Base-by-base conservation (phyloP, 352 stramenopile genomes). In the Phytophthora megakarya region DNA sequence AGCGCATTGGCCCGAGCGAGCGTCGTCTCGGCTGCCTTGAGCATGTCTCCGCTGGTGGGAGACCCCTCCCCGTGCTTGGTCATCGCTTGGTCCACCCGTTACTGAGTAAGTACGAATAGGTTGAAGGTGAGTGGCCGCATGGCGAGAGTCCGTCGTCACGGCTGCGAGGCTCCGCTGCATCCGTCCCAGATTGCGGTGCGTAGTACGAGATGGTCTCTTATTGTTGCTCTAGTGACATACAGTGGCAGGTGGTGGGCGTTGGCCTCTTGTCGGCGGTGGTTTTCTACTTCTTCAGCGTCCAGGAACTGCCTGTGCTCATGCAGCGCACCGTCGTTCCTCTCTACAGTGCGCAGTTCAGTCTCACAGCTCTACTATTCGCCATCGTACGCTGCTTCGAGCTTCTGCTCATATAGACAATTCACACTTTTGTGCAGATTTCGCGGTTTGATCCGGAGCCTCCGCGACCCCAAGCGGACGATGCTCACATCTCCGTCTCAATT, bases 201-300 rank as follows among this genome's bases (percentile, higher is more conserved):
- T 62, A 16, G 12, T 28, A 22, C 2, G 2, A 46, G 13, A 35
- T 35, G 9, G 30, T 13, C 8, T n/a, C n/a, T n/a, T n/a, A n/a
- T 35, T 35, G 30, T 35, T 11, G 13, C 30, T 11, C 13, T 35
- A 35, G 8, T 35, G 8, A 35, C 1, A 35, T 35, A 15, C 13
- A 1, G 46, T 12, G 22, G 11, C 37, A 90, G 81, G 79, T 79
- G n/a, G 68, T 76, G 37, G 47, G 23, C 37, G 57, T 77, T 37
- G 64, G 67, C 19, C 15, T 78, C 39, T 51, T 87, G n/a, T 78
- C 72, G 21, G 62, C 57, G 30, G 62, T 42, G 40, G 62, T 75
- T 32, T 88, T 90, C 65, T 87, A 81, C 54, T 38, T 22, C 3
- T 69, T 87, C 47, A 75, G 67, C 26, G 75, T 75, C 21, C 59